Conservation (phyloP, 257 asterid genomes). For the Pogostemon cablin region DNA sequence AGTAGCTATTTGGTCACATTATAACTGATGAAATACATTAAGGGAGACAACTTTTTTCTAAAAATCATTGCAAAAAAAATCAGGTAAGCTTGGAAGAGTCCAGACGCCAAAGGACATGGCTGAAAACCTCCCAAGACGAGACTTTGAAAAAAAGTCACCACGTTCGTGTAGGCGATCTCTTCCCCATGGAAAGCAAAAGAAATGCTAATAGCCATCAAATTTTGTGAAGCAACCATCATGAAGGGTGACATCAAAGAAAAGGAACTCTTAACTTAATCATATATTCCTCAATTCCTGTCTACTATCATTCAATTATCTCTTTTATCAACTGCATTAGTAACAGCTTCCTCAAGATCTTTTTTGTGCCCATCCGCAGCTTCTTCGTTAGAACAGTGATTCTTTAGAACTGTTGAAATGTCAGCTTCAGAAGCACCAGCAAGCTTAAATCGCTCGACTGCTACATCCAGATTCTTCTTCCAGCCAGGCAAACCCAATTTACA, state of each 20-base stretch:
- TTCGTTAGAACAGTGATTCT: slow-evolving; percentile 82
- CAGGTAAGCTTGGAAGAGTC: slow-evolving; percentile 33
- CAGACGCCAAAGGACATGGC: slow-evolving; percentile 23
- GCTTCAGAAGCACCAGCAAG: slow-evolving; percentile 97
- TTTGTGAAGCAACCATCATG: slow-evolving; percentile 1
- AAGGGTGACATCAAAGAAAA: neutral
- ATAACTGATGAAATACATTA: no score
- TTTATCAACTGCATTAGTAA: slow-evolving; percentile 29
- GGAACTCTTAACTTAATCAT: neutral
- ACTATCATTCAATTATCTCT: slow-evolving; percentile 29
- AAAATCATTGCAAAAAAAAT: slow-evolving; percentile 41
- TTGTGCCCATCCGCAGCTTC: slow-evolving; percentile 42
- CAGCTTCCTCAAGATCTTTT: slow-evolving; percentile 42
- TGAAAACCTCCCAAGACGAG: slow-evolving; percentile 25
- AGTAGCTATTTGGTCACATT: no score
- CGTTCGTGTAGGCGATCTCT: neutral
- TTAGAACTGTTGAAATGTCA: slow-evolving; percentile 73
- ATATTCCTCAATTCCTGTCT: neutral
- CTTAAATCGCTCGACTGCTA: slow-evolving; percentile 75
- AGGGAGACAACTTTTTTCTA: neutral
- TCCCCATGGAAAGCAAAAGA: neutral
- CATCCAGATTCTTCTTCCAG: slow-evolving; percentile 83
- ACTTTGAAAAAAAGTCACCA: slow-evolving; percentile 1
- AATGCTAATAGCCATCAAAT: neutral
- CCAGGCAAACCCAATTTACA: slow-evolving; percentile 70